These are phyloP conservation scores for Crithidia fasciculata DNA, from an alignment of 208 protist species.

Conservation along the genomic window DNA sequence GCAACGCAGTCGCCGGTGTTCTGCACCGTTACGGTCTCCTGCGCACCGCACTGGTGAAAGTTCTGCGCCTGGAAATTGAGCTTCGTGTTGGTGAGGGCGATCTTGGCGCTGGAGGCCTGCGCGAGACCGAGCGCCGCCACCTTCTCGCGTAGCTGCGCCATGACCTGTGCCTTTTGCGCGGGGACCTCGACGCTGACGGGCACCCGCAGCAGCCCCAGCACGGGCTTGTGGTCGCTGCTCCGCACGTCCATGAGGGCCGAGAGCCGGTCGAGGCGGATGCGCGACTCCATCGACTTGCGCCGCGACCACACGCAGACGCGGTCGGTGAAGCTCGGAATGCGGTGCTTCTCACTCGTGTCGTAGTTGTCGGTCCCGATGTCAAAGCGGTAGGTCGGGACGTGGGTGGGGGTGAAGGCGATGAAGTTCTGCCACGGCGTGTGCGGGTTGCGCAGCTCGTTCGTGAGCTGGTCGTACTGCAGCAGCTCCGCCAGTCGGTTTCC, in stretches of 20 bases:
- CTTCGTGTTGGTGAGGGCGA: conserved; percentile 31
- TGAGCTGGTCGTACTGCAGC: conserved; percentile 85
- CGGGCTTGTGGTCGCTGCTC: conserved; percentile 89
- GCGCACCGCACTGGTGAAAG: conserved; percentile 59
- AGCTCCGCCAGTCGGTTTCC: conserved; percentile 45
- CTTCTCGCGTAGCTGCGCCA: conserved; percentile 48
- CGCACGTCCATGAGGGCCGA: conserved; percentile 55
- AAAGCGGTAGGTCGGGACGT: conserved; percentile 92
- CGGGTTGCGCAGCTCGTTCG: conserved; percentile 60
- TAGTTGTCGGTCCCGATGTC: conserved; percentile 89
- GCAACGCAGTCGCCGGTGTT: conserved; percentile 81
- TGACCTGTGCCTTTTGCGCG: conserved; percentile 57
- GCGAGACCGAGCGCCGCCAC: conserved; percentile 50
- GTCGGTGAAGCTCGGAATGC: conserved; percentile 91
- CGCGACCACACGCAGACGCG: conserved; percentile 78
- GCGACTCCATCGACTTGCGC: conserved; percentile 40
- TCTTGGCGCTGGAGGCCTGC: conserved; percentile 50
- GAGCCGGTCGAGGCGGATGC: conserved; percentile 51
- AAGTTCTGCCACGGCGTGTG: conserved; percentile 86
- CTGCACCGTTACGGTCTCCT: conserved; percentile 45
- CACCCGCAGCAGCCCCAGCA: conserved; percentile 62
- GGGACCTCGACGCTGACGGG: conserved; percentile 74
- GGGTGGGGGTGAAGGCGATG: conserved; percentile 65
- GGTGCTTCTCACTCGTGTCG: conserved; percentile 92
- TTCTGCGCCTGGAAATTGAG: conserved; percentile 73